A percentile compares a stretch with the other conserved stretches of the same genome.
These are phyloP conservation scores for Pseudisothecium myosuroides DNA, from an alignment of 225 moss, liverwort and hornwort genomes.

Conservation along the genomic window DNA sequence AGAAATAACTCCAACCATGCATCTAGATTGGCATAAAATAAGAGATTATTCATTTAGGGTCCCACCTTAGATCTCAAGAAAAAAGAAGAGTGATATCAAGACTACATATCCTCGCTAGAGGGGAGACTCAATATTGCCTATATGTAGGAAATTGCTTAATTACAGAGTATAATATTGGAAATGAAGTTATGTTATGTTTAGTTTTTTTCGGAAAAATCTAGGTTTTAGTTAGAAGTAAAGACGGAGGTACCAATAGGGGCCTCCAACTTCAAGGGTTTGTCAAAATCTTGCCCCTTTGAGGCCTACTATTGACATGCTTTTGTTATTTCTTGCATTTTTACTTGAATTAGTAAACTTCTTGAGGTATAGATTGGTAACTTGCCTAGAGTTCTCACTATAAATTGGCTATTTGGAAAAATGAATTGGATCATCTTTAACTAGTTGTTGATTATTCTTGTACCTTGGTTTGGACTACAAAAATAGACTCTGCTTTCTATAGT, in stretches of 20 bases:
- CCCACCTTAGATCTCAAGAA: not conserved
- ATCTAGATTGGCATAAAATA: not conserved
- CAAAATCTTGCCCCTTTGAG: no score
- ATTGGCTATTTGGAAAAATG: not conserved
- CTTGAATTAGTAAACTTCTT: not conserved
- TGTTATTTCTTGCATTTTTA: not conserved
- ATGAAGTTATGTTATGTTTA: not conserved
- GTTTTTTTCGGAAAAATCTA: accelerated
- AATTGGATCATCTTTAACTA: not conserved
- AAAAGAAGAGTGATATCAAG: not conserved
- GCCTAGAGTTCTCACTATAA: not conserved
- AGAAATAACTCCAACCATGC: no score
- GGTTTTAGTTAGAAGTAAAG: no score
- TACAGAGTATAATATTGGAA: not conserved
- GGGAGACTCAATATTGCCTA: not conserved
- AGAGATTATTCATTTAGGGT: not conserved
- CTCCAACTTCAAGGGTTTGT: no score
- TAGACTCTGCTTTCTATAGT: accelerated
- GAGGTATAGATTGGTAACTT: not conserved
- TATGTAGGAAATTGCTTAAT: not conserved
- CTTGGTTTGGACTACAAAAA: not conserved
- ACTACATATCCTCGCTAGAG: accelerated
- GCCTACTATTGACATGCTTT: not conserved
- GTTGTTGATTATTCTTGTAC: no score
- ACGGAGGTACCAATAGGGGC: no score